Evolutionary conservation across 305 asterid species (phyloP).

Genomic region (Ilex paraguariensis): DNA sequence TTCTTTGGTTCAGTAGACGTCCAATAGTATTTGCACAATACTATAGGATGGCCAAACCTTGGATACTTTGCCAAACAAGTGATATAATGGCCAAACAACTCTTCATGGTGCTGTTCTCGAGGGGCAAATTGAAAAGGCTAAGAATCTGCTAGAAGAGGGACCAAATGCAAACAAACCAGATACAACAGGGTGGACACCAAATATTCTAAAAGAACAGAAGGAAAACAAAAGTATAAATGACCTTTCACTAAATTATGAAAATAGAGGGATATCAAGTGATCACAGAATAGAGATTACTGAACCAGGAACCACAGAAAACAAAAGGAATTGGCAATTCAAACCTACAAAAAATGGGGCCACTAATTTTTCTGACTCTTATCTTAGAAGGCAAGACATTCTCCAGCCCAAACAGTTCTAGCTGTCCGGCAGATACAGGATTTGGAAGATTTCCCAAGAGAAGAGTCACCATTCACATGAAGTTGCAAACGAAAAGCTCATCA

Average conservation of each 20-base stretch:
- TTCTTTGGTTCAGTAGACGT: too few relatives aligned
- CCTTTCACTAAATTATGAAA: constrained; percentile 31
- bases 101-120: constrained; percentile 38
- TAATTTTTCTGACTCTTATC: constrained; percentile 16
- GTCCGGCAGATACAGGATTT: constrained; percentile 22
- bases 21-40: too few relatives aligned
- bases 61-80: too few relatives aligned
- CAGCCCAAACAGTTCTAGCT: constrained; percentile 24
- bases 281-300: constrained; percentile 24
- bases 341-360: constrained; percentile 17
- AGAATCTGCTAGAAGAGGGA: constrained; percentile 44
- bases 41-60: too few relatives aligned
- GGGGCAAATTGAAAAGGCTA: constrained; percentile 43
- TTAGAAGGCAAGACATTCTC: constrained; percentile 15
- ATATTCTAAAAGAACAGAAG: constrained; percentile 35
- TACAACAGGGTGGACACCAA: constrained; percentile 35
- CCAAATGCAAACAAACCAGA: constrained; percentile 29
- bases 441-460: constrained; percentile 43
- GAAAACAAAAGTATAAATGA: constrained; percentile 42
- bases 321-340: constrained; percentile 9
- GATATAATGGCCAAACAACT: constrained; percentile 29
- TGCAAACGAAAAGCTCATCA: constrained; percentile 15
- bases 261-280: constrained; percentile 24
- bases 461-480: constrained; percentile 62
- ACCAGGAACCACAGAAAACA: constrained; percentile 18